Evolutionary conservation across 192 early-diverging fungal species (phyloP).

Genomic region (Coemansia sp.): DNA sequence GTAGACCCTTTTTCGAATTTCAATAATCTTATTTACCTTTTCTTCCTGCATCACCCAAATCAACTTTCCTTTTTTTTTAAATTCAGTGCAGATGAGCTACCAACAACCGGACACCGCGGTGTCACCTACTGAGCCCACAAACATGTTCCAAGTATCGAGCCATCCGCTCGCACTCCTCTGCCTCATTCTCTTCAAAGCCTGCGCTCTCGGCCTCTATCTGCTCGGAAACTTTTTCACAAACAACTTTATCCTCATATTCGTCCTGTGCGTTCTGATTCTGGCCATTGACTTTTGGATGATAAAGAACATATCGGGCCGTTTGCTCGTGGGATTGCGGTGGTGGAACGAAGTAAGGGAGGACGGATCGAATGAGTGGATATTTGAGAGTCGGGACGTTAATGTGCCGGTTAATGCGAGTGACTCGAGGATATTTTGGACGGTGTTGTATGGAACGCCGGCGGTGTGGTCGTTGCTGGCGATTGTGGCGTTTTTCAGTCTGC

Average conservation of each 20-base stretch:
- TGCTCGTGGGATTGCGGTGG: conserved; percentile 97
- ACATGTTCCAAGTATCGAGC: conserved; percentile 54
- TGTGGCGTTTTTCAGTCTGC: conserved; percentile 69
- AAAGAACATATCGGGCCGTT: conserved; percentile 95
- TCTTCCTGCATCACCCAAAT: no score
- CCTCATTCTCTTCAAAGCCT: conserved; percentile 81
- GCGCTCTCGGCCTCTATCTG: conserved; percentile 82
- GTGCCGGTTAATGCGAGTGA: conserved; percentile 83
- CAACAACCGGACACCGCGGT: conserved; percentile 1
- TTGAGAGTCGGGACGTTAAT: conserved; percentile 76
- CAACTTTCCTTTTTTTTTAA: no score
- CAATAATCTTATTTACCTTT: background rate
- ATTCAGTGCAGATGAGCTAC: conserved; percentile 2
- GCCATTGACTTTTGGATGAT: conserved; percentile 99
- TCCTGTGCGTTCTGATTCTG: conserved; percentile 85
- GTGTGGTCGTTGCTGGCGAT: conserved; percentile 80
- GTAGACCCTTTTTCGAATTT: background rate
- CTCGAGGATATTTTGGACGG: conserved; percentile 89
- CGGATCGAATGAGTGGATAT: conserved; percentile 93
- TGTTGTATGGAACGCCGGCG: conserved; percentile 81
- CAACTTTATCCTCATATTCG: conserved; percentile 88
- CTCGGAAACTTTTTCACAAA: conserved; percentile 78
- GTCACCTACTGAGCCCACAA: conserved; percentile 18
- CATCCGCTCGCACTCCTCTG: conserved; percentile 92
- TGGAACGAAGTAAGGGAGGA: conserved; percentile 99